Evolutionary conservation across 2,329 filamentous ascomycete genomes (phyloP), one percentile per base, ranked within the genome.

Genomic region (Hypomyces rosellus): DNA sequence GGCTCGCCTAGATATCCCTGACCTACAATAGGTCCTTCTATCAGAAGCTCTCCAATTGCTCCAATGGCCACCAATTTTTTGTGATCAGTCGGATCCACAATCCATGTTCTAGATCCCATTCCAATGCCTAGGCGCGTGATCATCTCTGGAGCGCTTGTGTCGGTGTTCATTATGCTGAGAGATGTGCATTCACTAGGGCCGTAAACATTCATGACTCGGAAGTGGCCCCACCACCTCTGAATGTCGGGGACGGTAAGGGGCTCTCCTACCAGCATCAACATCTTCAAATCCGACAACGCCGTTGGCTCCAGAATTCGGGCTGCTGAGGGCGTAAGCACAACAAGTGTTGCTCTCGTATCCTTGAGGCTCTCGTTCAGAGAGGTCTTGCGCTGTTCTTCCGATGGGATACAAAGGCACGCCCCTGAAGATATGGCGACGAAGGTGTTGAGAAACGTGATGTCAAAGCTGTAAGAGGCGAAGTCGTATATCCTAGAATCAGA

Each of bases 11-110:
- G 44, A 34, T 61, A 69, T 2, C 62, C 63, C 3, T 50, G 47
- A 0, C 55, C 55, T 3, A 67, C 45, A 2, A 59, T 50, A 2
- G 57, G 55, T 0, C 64, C 63, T 39, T 65, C 61, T 3, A 66
- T 30, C 0, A 64, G 45, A 0, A 66, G 49, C 30, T 67, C 64
- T 1, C 63, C 64, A 4, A 60, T 37, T 0, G 39, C 36, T 1
- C 61, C 59, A 16, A 60, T 44, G 0, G 64, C 55, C 0, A 55
- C 54, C 0, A 66, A 52, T 6, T 45, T 50, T 2, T 61, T 20
- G 7, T 56, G 52, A 15, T 63, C 49, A 1, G 56, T 43, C 0
- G 59, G 48, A 34, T 57, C 46, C 1, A 65, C 58, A 7, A 66
- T 51, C 63, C 63, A 65, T 3, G 51, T 49, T 3, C 48, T 50